Base-by-base conservation (phyloP, 1,284 basidiomycete genomes). In the Ustilago sp. region DNA sequence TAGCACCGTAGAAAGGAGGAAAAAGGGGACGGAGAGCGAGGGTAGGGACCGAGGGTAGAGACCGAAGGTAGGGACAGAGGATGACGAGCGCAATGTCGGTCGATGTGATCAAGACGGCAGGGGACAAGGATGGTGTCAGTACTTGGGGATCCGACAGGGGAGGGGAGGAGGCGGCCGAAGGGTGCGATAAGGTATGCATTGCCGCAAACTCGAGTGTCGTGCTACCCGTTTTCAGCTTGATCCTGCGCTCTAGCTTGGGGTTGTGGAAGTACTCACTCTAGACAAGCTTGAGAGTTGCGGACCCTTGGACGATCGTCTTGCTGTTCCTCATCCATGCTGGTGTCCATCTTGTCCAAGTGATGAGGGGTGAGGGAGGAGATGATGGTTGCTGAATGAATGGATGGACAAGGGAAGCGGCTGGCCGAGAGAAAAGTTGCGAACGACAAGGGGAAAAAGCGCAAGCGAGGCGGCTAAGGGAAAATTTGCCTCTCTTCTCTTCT, bases 241-340 rank as follows among this genome's bases (percentile, higher is more conserved):
- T 45, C 28, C 28, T 19, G 47, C 59, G 32, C n/a, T 11, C 8
- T 7, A 39, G n/a, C n/a, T 3, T 12, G 19, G 31, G 11, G 12
- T 17, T 35, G 32, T 28, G 31, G 4, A 31, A 6, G 13, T 64
- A 76, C 74, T 64, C 47, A 76, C 74, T 76, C 74, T 34, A 76
- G 58, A 35, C 74, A 76, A 8, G 74, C 74, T 63, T 76, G 74
- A 4, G 74, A 76, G 53, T 72, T 76, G 51, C 74, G 74, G 17
- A 71, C 63, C 48, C 74, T 61, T 2, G 74, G 68, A 59, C 62
- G 60, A 7, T 71, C 74, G 34, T 56, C 68, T 19, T 55, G 47
- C 39, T 57, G 50, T 34, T 70, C 68, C 28, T 75, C 73, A 8
- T 75, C 73, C 64, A 71, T 75, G 31, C 50, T 75, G 57, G 51